These are phyloP conservation scores for Scedosporium boydii DNA, from an alignment of 2,329 filamentous ascomycete genomes.

Conservation along the genomic window DNA sequence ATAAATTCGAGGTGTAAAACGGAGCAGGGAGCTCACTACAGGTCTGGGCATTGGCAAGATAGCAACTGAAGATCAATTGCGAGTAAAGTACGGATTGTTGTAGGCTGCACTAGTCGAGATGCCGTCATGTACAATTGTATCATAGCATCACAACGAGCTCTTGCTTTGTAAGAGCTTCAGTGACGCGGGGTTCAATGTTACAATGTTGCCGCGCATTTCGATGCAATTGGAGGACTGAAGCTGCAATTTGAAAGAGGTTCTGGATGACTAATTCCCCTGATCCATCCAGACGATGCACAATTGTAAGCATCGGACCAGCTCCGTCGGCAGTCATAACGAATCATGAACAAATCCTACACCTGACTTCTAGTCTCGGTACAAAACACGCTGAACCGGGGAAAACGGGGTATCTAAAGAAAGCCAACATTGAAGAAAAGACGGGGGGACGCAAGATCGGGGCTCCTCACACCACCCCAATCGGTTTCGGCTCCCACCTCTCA, in stretches of 20 bases:
- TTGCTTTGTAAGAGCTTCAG: not conserved
- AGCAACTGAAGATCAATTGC: too few relatives aligned
- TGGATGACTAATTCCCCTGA: not conserved
- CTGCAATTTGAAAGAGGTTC: too few relatives aligned
- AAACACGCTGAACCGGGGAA: not conserved
- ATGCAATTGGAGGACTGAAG: too few relatives aligned
- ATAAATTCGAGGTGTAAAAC: not conserved
- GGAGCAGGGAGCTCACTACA: not conserved
- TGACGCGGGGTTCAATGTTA: not conserved
- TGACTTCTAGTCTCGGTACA: not conserved
- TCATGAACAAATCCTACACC: not conserved
- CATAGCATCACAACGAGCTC: not conserved
- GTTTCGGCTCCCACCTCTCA: conserved; percentile 10
- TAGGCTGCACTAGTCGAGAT: not conserved
- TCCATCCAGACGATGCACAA: not conserved
- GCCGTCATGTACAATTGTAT: not conserved
- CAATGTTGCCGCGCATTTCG: too few relatives aligned
- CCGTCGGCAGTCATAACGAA: not conserved
- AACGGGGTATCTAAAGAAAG: conserved; percentile 4
- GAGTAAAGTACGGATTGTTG: too few relatives aligned
- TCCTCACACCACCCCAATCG: conserved; percentile 10
- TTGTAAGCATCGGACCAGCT: not conserved
- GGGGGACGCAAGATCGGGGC: not conserved
- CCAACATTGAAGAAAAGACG: not conserved
- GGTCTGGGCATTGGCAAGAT: not conserved